A percentile compares a stretch with the other conserved stretches of the same genome.
Evolutionary conservation across 176 grass and related monocot genomes (phyloP).

Genomic region (Aegilops tauschii): DNA sequence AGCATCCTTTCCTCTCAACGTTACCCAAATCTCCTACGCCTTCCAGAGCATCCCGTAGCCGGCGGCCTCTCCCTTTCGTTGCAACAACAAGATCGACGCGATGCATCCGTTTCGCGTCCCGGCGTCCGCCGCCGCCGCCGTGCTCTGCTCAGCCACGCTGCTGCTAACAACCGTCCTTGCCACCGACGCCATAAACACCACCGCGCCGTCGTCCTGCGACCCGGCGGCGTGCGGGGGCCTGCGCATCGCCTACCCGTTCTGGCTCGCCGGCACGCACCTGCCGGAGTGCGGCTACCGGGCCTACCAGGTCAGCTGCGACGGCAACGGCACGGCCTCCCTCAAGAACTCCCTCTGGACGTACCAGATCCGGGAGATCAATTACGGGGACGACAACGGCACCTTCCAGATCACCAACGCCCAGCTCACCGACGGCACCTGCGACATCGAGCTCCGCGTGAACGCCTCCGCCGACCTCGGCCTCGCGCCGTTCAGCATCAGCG

Average conservation of each 20-base stretch:
- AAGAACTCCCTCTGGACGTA: neutral
- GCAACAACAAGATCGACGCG: neutral
- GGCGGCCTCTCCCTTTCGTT: no score
- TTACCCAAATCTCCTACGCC: no score
- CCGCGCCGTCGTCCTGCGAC: neutral
- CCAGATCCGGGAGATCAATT: conserved; percentile 16
- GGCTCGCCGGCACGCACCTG: conserved; percentile 28
- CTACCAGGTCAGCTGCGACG: conserved; percentile 12
- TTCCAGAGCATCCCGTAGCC: no score
- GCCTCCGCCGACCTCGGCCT: conserved; percentile 22
- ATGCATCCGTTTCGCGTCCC: neutral
- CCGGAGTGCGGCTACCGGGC: conserved; percentile 25
- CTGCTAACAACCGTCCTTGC: neutral
- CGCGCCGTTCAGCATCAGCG: conserved; percentile 20
- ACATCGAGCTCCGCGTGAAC: neutral
- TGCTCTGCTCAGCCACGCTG: neutral
- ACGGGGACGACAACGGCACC: conserved; percentile 12
- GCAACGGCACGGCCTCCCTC: neutral
- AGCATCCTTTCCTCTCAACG: no score
- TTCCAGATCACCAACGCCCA: neutral
- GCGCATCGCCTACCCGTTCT: conserved; percentile 47
- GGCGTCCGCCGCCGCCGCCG: neutral
- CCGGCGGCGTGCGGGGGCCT: conserved; percentile 24
- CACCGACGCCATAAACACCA: neutral
- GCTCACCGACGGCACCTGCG: neutral